Evolutionary conservation across 75 land plant species (phyloP).

Genomic region (Pseudotsuga menziesii): DNA sequence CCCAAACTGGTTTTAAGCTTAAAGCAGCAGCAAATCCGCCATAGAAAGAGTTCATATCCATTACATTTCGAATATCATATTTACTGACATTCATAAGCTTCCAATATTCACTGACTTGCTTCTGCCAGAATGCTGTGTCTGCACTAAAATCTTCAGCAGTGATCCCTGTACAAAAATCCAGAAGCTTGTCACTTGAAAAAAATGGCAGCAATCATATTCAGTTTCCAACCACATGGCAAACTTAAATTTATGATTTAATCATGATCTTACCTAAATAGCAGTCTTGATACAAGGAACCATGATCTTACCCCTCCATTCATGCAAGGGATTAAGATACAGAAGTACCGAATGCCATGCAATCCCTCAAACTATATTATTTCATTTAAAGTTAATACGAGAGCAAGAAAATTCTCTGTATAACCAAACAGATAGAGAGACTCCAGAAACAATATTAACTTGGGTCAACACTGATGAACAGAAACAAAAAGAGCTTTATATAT

Average conservation of each 20-base stretch:
- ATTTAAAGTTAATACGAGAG: not conserved
- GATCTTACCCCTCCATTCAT: not conserved
- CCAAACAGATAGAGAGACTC: not conserved
- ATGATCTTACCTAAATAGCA: not conserved
- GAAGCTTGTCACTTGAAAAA: not conserved
- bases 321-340: not conserved
- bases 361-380: not conserved
- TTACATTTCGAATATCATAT: slow-evolving; percentile 61
- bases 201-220: no score
- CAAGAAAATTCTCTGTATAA: not conserved
- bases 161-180: slow-evolving; percentile 32
- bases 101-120: slow-evolving; percentile 56
- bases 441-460: not conserved
- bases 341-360: not conserved
- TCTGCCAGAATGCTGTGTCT: slow-evolving; percentile 61
- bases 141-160: slow-evolving; percentile 25
- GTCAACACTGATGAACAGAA: not conserved
- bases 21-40: slow-evolving; percentile 82
- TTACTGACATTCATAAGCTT: slow-evolving; percentile 38
- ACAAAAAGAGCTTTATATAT: not conserved
- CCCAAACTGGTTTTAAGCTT: slow-evolving; percentile 63
- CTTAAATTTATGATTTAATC: slow-evolving; percentile 3
- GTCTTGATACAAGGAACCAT: not conserved
- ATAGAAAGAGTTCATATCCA: slow-evolving; percentile 85
- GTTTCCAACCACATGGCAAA: not conserved